phyloP scores from a whole-genome alignment of 2,329 filamentous ascomycete genomes.

The Malbranchea zuffiana region DNA sequence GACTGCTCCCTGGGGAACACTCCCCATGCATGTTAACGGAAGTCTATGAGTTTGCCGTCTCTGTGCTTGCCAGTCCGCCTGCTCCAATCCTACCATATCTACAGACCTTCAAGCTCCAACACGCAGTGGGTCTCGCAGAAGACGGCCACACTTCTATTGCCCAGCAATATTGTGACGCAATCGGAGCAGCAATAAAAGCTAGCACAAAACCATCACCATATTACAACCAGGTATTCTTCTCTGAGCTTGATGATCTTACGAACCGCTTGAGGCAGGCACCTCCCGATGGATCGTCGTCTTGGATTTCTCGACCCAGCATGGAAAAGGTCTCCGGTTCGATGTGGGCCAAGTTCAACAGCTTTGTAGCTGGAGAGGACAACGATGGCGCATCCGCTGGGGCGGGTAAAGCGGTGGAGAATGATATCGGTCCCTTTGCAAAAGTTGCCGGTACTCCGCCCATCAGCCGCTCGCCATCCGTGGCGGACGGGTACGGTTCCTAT shows the following conservation, averaged over 20 bases:
- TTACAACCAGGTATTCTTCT: slow-evolving; percentile 64
- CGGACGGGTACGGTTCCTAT: slow-evolving; percentile 62
- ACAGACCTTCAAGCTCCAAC: slow-evolving; percentile 80
- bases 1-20: slow-evolving; percentile 63
- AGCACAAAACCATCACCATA: slow-evolving; percentile 80
- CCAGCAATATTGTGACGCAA: slow-evolving; percentile 80
- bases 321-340: slow-evolving; percentile 88
- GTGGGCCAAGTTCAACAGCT: slow-evolving; percentile 90
- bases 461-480: slow-evolving; percentile 60
- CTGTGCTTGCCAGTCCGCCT: slow-evolving; percentile 52
- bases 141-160: slow-evolving; percentile 73
- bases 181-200: slow-evolving; percentile 62
- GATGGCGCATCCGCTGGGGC: slow-evolving; percentile 51
- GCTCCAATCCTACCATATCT: slow-evolving; percentile 63
- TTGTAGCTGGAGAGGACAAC: slow-evolving; percentile 82
- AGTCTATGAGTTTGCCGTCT: slow-evolving; percentile 81
- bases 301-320: slow-evolving; percentile 92
- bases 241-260: slow-evolving; percentile 69
- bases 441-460: slow-evolving; percentile 65
- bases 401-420: slow-evolving; percentile 45
- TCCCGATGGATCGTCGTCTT: slow-evolving; percentile 68
- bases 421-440: slow-evolving; percentile 70
- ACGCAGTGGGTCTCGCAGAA: slow-evolving; percentile 75
- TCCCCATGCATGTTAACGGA: slow-evolving; percentile 91
- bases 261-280: slow-evolving; percentile 76